Evolutionary conservation across 768 basidiomycete genomes (phyloP).

Genomic region (Podaxis rugospora): DNA sequence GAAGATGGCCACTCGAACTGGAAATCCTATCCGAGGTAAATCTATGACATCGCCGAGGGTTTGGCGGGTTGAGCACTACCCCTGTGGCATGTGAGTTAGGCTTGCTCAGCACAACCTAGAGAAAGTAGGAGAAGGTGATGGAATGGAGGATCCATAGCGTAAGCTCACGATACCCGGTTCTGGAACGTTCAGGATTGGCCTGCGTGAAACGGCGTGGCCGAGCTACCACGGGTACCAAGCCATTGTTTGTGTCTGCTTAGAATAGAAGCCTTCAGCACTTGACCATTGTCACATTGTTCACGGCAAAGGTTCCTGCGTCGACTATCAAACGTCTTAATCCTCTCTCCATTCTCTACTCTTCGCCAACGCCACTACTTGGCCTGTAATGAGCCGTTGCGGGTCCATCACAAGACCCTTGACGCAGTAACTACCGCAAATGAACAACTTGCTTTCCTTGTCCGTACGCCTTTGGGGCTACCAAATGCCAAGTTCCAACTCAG

Average conservation of each 20-base stretch:
- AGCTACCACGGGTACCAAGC: not conserved
- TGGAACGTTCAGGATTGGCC: not conserved
- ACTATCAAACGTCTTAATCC: not conserved
- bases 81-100: not conserved
- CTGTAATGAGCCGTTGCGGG: not conserved
- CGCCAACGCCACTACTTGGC: not conserved
- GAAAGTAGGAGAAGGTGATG: not conserved
- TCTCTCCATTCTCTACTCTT: not conserved
- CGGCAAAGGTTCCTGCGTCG: not conserved
- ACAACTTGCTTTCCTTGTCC: not conserved
- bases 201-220: not conserved
- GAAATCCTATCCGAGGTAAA: constrained; percentile 4
- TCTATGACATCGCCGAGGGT: not conserved
- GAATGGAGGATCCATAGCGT: not conserved
- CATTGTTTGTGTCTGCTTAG: not conserved
- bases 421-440: not conserved
- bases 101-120: not conserved
- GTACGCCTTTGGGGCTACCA: too few relatives aligned
- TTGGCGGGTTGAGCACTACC: too few relatives aligned
- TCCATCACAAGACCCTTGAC: not conserved
- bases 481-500: not conserved
- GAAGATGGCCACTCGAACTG: not conserved
- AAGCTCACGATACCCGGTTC: not conserved
- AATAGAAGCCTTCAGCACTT: not conserved
- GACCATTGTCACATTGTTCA: not conserved